Evolutionary conservation across 257 asterid genomes (phyloP).

Genomic region (Ophiorrhiza pumila): DNA sequence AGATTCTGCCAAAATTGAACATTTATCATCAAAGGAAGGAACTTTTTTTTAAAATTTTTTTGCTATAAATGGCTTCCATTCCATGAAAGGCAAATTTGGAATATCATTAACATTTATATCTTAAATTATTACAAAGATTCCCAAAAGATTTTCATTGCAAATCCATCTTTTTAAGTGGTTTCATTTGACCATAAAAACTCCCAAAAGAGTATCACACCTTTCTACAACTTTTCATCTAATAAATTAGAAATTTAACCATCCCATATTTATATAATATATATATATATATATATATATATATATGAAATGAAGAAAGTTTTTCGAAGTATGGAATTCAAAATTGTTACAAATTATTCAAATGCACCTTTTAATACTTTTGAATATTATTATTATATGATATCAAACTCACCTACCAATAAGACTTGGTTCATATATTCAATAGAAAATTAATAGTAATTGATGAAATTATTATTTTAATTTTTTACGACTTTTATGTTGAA

Average conservation of each 20-base stretch:
- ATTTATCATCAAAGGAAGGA: neutral
- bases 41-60: neutral
- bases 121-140: slow-evolving; percentile 38
- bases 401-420: no score
- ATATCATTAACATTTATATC: slow-evolving; percentile 35
- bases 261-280: no score
- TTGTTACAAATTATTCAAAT: no score
- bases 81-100: slow-evolving; percentile 20
- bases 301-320: no score
- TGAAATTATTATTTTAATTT: no score
- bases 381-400: no score
- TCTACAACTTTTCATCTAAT: neutral
- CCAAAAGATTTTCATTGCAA: slow-evolving; percentile 11
- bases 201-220: slow-evolving; percentile 15
- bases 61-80: slow-evolving; percentile 23
- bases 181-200: slow-evolving; percentile 11
- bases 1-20: neutral
- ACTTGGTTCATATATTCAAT: no score
- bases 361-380: no score
- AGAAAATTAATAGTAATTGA: no score
- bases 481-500: no score
- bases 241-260: neutral
- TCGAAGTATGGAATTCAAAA: no score
- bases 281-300: no score
- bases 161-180: slow-evolving; percentile 7